Percentiles rank a stretch among this genome's conserved stretches.
Evolutionary conservation across 257 asterid species (phyloP).

Genomic region (Verbena officinalis): DNA sequence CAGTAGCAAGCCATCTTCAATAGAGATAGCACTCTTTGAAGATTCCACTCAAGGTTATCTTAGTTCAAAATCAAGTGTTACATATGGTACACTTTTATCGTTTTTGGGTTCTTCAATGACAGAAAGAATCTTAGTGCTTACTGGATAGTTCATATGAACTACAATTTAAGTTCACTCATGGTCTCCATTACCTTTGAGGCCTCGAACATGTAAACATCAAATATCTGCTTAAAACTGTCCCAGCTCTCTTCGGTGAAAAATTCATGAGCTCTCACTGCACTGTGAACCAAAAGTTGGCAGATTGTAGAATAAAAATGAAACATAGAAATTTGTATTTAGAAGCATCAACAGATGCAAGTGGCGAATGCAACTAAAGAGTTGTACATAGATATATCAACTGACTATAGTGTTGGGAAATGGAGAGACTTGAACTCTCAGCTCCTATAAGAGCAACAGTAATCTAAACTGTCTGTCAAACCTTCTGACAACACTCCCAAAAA

Average conservation of each 20-base stretch:
- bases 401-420: constrained; percentile 84
- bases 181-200: constrained; percentile 81
- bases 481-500: constrained; percentile 99
- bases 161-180: constrained; percentile 12
- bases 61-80: constrained; percentile 6
- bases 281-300: constrained; percentile 68
- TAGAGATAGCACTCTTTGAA: background rate
- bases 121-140: background rate
- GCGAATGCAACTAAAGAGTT: constrained; percentile 24
- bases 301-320: constrained; percentile 34
- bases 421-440: constrained; percentile 99
- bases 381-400: constrained; percentile 32
- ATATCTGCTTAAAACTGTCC: constrained; percentile 94
- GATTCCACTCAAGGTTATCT: constrained; percentile 3
- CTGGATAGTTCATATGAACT: constrained; percentile 7
- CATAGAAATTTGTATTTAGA: constrained; percentile 7
- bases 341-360: constrained; percentile 22
- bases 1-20: background rate
- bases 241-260: constrained; percentile 91
- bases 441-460: constrained; percentile 95
- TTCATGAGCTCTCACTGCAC: constrained; percentile 96
- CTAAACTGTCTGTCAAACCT: constrained; percentile 97
- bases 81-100: background rate
- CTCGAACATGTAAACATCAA: constrained; percentile 87
- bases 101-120: background rate